A percentile compares a stretch with the other conserved stretches of the same genome.
These are phyloP conservation scores for Scheffersomyces illinoinensis DNA, from an alignment of 1,139 yeast genomes.

Conservation along the genomic window DNA sequence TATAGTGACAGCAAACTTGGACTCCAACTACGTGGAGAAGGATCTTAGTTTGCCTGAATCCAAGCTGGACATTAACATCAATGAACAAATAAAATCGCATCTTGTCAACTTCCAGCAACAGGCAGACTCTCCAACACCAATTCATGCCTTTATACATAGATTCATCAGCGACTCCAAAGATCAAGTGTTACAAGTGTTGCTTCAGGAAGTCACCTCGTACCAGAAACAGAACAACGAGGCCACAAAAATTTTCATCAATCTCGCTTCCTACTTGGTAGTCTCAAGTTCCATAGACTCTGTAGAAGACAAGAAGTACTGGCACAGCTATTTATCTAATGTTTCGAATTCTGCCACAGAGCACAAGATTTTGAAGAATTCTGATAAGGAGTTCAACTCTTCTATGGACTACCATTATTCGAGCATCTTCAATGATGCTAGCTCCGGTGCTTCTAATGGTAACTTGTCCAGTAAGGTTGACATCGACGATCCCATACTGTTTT, in stretches of 20 bases:
- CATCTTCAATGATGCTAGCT: constrained; percentile 10
- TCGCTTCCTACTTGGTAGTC: constrained; percentile 23
- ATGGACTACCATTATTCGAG: constrained; percentile 15
- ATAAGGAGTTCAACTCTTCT: constrained; percentile 6
- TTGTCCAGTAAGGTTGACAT: background rate
- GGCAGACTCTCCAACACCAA: background rate
- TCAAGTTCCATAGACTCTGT: constrained; percentile 16
- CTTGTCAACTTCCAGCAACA: constrained; percentile 3
- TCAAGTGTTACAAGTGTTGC: constrained; percentile 13
- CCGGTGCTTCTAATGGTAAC: background rate
- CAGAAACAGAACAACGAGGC: constrained; percentile 29
- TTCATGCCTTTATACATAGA: background rate
- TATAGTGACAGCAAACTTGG: constrained; percentile 12
- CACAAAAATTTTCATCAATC: constrained; percentile 27
- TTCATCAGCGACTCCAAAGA: constrained; percentile 4
- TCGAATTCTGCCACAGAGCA: background rate
- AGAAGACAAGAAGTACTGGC: constrained; percentile 28
- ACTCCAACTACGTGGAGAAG: constrained; percentile 9
- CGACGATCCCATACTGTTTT: background rate
- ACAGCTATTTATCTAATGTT: constrained; percentile 9
- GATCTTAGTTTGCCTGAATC: constrained; percentile 1
- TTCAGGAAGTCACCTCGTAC: constrained; percentile 19
- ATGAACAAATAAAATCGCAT: constrained; percentile 7
- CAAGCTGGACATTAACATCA: constrained; percentile 2
- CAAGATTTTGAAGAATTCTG: background rate